These are phyloP conservation scores for Phyllosticta citribraziliensis DNA, from an alignment of 2,329 filamentous ascomycete genomes.

Conservation along the genomic window DNA sequence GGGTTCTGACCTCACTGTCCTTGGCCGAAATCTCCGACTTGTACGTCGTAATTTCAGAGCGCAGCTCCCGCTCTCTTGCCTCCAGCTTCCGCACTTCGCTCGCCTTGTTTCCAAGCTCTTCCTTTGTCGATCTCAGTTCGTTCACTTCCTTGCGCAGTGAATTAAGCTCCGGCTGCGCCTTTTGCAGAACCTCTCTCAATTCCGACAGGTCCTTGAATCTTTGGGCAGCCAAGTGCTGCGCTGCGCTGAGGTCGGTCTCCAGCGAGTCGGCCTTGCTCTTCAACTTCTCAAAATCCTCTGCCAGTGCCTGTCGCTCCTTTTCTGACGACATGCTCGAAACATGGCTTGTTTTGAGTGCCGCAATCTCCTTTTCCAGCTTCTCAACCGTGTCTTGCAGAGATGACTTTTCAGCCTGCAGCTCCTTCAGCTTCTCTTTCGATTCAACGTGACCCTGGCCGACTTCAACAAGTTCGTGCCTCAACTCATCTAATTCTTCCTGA, in stretches of 20 bases:
- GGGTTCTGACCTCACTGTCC: conserved; percentile 63
- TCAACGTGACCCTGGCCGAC: conserved; percentile 79
- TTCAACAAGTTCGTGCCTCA: conserved; percentile 68
- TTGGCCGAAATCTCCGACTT: conserved; percentile 64
- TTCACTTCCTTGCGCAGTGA: conserved; percentile 67
- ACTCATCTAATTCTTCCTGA: conserved; percentile 73
- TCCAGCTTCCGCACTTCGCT: conserved; percentile 67
- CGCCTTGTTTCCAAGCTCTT: conserved; percentile 57
- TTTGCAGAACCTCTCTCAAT: conserved; percentile 67
- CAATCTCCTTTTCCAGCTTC: conserved; percentile 62
- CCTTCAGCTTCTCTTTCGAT: conserved; percentile 65
- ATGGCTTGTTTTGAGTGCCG: conserved; percentile 41
- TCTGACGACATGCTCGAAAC: conserved; percentile 38
- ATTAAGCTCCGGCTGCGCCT: conserved; percentile 77
- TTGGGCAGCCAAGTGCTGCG: conserved; percentile 75
- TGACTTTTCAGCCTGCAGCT: conserved; percentile 58
- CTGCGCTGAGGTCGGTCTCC: conserved; percentile 74
- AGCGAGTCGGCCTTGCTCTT: conserved; percentile 60
- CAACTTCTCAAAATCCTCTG: conserved; percentile 59
- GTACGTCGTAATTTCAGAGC: conserved; percentile 59
- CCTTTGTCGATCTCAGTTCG: conserved; percentile 62
- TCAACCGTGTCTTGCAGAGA: conserved; percentile 54
- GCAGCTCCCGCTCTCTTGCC: conserved; percentile 70
- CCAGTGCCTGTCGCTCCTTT: conserved; percentile 46
- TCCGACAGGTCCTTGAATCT: conserved; percentile 84